A percentile compares a stretch with the other conserved stretches of the same genome.
These are phyloP conservation scores for Tuber borchii DNA, from an alignment of 495 filamentous ascomycete genomes.

Conservation along the genomic window DNA sequence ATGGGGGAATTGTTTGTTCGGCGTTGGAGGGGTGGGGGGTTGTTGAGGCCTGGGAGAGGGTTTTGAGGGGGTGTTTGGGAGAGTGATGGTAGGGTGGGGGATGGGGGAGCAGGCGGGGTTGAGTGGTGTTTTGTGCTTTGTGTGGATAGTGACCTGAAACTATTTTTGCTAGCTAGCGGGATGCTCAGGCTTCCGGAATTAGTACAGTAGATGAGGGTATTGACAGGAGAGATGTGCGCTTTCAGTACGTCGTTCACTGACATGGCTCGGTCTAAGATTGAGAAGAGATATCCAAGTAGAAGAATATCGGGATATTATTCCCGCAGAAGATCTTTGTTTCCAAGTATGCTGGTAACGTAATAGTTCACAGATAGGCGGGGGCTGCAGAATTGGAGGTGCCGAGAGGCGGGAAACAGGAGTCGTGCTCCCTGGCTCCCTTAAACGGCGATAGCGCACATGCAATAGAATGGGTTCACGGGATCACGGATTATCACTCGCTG, in stretches of 20 bases:
- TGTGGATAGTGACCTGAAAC: too few relatives aligned
- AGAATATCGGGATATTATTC: too few relatives aligned
- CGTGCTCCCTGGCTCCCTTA: too few relatives aligned
- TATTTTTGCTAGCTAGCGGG: too few relatives aligned
- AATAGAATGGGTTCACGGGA: not conserved
- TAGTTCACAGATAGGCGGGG: not conserved
- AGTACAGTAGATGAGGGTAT: too few relatives aligned
- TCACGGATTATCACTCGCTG: not conserved
- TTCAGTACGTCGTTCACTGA: not conserved
- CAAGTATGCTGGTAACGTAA: not conserved
- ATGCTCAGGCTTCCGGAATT: too few relatives aligned
- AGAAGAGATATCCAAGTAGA: too few relatives aligned
- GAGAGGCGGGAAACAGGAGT: not conserved
- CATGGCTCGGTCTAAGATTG: not conserved
- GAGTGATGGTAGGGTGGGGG: not conserved
- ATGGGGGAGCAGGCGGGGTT: not conserved
- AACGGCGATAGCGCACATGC: too few relatives aligned
- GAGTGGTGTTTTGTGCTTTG: not conserved
- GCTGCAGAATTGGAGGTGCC: not conserved
- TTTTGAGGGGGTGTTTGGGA: not conserved
- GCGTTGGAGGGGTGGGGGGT: not conserved
- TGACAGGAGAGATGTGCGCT: too few relatives aligned
- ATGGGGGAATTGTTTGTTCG: not conserved
- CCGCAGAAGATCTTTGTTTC: not conserved
- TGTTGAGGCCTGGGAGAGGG: not conserved